Conservation (phyloP, 345 rosid genomes). For the rapeseed (Brassica napus) region DNA sequence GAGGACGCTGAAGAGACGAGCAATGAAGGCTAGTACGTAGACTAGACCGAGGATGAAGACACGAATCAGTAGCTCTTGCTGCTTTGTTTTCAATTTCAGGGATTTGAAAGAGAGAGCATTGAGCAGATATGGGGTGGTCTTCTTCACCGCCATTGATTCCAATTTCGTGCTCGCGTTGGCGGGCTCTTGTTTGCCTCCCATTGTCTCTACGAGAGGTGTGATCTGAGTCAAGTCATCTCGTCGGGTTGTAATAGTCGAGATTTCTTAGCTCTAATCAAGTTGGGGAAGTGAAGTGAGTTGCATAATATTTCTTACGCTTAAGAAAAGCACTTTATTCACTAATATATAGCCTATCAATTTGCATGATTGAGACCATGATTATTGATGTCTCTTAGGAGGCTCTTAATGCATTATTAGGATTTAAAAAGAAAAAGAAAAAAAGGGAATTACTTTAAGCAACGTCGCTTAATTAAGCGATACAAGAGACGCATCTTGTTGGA, state of each 20-base stretch:
- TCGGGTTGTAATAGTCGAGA: background rate
- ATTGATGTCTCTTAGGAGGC: too few species aligned
- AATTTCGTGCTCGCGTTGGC: slow-evolving; percentile 21
- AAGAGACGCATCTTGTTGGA: too few species aligned
- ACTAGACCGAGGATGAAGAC: slow-evolving; percentile 80
- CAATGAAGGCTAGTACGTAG: slow-evolving; percentile 81
- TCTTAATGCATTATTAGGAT: too few species aligned
- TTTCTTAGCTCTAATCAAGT: background rate
- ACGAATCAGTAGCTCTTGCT: slow-evolving; percentile 89
- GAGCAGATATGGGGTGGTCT: slow-evolving; percentile 52
- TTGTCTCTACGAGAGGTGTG: slow-evolving; percentile 12
- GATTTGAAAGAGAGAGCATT: slow-evolving; percentile 45
- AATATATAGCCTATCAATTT: too few species aligned
- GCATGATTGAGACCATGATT: too few species aligned
- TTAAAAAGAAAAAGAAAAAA: too few species aligned
- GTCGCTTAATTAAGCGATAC: too few species aligned
- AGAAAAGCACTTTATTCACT: too few species aligned
- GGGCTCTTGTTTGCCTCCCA: slow-evolving; percentile 23
- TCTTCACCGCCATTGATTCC: slow-evolving; percentile 24
- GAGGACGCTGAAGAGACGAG: slow-evolving; percentile 87
- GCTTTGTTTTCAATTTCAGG: slow-evolving; percentile 77
- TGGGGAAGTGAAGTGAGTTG: too few species aligned
- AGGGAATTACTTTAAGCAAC: too few species aligned
- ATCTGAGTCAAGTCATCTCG: slow-evolving; percentile 23
- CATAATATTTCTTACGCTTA: too few species aligned